Conservation (phyloP, 139 green algal species). For the Micromonas commoda region DNA sequence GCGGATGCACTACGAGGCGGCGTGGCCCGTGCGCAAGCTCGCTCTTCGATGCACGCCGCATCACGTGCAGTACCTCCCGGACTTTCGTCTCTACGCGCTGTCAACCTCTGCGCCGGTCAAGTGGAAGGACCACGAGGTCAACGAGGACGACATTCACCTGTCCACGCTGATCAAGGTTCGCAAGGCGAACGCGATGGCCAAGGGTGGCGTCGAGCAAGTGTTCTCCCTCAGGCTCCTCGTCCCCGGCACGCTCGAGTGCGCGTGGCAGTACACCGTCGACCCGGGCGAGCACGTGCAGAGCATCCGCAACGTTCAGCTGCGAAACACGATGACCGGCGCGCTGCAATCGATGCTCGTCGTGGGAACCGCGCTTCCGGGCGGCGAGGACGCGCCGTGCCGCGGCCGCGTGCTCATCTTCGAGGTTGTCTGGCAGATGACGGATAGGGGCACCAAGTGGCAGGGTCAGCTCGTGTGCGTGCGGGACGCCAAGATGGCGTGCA, state of each 20-base stretch:
- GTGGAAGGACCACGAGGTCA: neutral
- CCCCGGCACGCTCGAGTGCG: conserved; percentile 36
- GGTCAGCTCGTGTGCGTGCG: conserved; percentile 23
- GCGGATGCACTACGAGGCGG: conserved; percentile 57
- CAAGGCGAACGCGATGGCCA: neutral
- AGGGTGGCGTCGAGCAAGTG: neutral
- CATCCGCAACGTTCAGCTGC: conserved; percentile 44
- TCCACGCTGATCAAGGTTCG: neutral
- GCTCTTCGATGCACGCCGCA: conserved; percentile 54
- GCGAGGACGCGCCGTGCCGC: conserved; percentile 75
- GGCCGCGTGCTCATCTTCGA: conserved; percentile 73
- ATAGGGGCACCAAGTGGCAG: conserved; percentile 3
- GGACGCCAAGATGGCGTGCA: conserved; percentile 12
- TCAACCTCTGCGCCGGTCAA: conserved; percentile 41
- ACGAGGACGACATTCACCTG: neutral
- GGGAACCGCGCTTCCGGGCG: conserved; percentile 46
- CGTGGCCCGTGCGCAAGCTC: conserved; percentile 59
- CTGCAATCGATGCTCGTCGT: conserved; percentile 52
- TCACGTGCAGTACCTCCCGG: conserved; percentile 46
- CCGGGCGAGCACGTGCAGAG: conserved; percentile 54
- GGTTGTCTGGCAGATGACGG: conserved; percentile 33
- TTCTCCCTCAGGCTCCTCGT: conserved; percentile 44
- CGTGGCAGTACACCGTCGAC: conserved; percentile 42
- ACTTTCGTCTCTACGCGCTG: conserved; percentile 54
- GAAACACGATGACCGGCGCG: conserved; percentile 37